Evolutionary conservation across 306 rosid species (phyloP).

Genomic region (Luffa aegyptiaca): DNA sequence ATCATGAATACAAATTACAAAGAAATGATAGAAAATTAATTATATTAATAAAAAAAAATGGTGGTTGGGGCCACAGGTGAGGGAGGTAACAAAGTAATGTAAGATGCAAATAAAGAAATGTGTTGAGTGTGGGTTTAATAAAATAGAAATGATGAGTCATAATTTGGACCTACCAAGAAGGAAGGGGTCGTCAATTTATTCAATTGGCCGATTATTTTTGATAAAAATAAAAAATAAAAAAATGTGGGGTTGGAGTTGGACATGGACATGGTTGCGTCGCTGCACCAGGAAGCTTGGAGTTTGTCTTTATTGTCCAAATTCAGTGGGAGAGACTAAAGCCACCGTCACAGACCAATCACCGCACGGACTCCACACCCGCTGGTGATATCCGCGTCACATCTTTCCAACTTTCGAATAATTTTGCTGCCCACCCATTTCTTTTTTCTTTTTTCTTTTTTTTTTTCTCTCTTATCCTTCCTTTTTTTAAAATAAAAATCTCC

Average conservation of each 20-base stretch:
- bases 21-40: not conserved
- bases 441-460: not conserved
- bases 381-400: slow-evolving; percentile 7
- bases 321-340: slow-evolving; percentile 3
- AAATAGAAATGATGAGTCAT: not conserved
- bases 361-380: not conserved
- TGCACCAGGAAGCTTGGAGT: slow-evolving; percentile 10
- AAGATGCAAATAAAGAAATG: not conserved
- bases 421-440: slow-evolving; percentile 1
- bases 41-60: not conserved
- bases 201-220: not conserved
- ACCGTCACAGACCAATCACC: not conserved
- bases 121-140: not conserved
- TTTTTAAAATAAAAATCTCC: not conserved
- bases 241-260: not conserved
- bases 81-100: not conserved
- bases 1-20: not conserved
- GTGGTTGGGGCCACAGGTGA: not conserved
- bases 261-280: not conserved
- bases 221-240: not conserved
- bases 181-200: not conserved
- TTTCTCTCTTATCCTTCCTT: not conserved
- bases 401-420: not conserved
- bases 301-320: slow-evolving; percentile 9
- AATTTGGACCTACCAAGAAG: not conserved